Evolutionary conservation across 1,139 yeast species (phyloP), one percentile per base, ranked within the genome.

Genomic region (Petasospora rhodanensis): DNA sequence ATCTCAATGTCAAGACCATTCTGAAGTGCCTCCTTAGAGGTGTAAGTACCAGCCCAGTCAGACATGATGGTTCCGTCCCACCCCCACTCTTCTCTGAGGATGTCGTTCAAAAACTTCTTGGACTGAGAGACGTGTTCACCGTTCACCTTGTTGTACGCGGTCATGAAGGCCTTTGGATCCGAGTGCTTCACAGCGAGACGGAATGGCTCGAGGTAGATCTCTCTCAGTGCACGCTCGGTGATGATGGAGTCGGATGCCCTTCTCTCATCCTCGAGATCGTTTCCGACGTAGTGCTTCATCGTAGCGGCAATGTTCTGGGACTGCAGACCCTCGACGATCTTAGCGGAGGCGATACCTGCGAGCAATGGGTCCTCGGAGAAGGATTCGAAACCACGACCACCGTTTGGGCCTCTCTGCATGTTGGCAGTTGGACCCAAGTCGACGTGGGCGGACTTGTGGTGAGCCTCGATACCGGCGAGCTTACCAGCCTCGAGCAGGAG

Each of bases 331-430:
- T 63, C 59, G 41, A 76, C 61, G 26, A 73, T 58, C 14, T 64
- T 55, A 14, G 73, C 61, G 20, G 82, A 70, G 13, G 68, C 61
- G 27, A 62, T 53, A 29, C 83, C 83, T 12, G 77, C 64, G 27
- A 76, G 58, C 25, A 67, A 61, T 6, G 82, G 82, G 47, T 77
- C 83, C 54, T 76, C 83, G 9, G 76, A 62, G 54, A 71, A 77
- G 20, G 76, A 66, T 52, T 77, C 84, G 48, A 75, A 77, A 1
- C 75, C 73, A 39, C 83, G 59, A 12, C 83, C 83, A 15, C 81
- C 82, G 21, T 73, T 55, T 6, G 83, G 83, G 19, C 72, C 66
- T 42, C 83, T 62, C 32, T 70, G 78, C 49, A 55, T 71, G 69
- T 31, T 66, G 63, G 49, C 68, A 4, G 70, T 66, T 11, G 85